These are phyloP conservation scores for Lactuca sativa DNA, from an alignment of 129 eudicot genomes.

Conservation along the genomic window DNA sequence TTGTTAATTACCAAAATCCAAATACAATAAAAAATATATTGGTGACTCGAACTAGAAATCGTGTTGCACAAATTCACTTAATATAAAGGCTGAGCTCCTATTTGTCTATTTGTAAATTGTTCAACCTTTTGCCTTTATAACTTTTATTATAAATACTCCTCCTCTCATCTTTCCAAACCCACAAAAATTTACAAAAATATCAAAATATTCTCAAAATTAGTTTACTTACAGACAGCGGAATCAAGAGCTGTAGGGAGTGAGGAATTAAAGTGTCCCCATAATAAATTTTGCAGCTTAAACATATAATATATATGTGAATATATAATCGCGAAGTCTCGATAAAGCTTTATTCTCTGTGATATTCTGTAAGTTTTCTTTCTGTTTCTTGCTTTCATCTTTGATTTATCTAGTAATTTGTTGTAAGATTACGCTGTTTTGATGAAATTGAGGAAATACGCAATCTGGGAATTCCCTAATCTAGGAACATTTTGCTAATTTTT, in stretches of 20 bases:
- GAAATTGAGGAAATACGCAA: slow-evolving; percentile 18
- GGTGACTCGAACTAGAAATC: not conserved
- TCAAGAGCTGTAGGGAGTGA: slow-evolving; percentile 13
- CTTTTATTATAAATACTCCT: slow-evolving; percentile 28
- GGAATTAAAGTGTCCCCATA: slow-evolving; percentile 30
- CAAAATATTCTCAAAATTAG: not conserved
- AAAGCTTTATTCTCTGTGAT: slow-evolving; percentile 7
- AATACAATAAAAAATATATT: not conserved
- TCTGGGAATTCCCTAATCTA: slow-evolving; percentile 17
- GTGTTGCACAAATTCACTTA: not conserved
- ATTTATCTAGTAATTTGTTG: slow-evolving; percentile 1
- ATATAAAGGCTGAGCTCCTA: slow-evolving; percentile 22
- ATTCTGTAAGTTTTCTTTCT: slow-evolving; percentile 36
- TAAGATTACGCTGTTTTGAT: slow-evolving; percentile 3
- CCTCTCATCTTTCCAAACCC: slow-evolving; percentile 19
- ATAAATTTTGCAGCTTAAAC: slow-evolving; percentile 21
- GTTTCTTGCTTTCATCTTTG: slow-evolving; percentile 7
- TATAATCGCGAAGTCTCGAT: slow-evolving; percentile 13
- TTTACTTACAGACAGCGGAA: slow-evolving; percentile 27
- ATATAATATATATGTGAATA: slow-evolving; percentile 7
- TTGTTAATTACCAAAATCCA: not conserved
- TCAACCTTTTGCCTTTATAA: slow-evolving; percentile 8
- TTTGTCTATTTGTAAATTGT: slow-evolving; percentile 17
- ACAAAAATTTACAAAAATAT: slow-evolving; percentile 12
- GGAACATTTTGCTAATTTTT: slow-evolving; percentile 14